Conservation (phyloP, 495 filamentous ascomycete species). For the Tuber umbilicatum region DNA sequence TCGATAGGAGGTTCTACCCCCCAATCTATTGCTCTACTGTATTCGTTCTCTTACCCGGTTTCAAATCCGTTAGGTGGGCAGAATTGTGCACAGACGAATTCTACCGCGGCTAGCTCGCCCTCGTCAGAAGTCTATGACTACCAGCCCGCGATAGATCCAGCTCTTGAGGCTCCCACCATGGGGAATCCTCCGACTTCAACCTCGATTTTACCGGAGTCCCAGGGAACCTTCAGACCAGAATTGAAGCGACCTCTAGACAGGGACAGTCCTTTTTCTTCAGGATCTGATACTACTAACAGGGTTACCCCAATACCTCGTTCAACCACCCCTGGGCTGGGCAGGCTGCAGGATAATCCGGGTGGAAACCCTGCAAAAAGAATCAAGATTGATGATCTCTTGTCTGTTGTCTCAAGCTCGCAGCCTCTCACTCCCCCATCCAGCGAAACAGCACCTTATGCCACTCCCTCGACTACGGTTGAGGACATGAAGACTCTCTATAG, state of each 20-base stretch:
- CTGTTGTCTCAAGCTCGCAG: slow-evolving; percentile 33
- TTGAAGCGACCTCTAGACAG: slow-evolving; percentile 37
- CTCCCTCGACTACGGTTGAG: slow-evolving; percentile 31
- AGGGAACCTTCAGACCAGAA: slow-evolving; percentile 34
- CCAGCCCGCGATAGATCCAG: slow-evolving; percentile 65
- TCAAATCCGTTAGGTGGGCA: slow-evolving; percentile 48
- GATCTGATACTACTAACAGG: slow-evolving; percentile 34
- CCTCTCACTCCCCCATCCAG: slow-evolving; percentile 41
- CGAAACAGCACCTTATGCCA: slow-evolving; percentile 31
- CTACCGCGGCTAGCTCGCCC: slow-evolving; percentile 36
- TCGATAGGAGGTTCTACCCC: slow-evolving; percentile 35
- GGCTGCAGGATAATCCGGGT: slow-evolving; percentile 29
- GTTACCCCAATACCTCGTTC: slow-evolving; percentile 38
- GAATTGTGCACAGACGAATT: slow-evolving; percentile 33
- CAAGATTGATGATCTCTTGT: slow-evolving; percentile 41
- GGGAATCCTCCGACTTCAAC: slow-evolving; percentile 34
- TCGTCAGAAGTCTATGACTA: slow-evolving; percentile 55
- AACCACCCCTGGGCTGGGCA: slow-evolving; percentile 24
- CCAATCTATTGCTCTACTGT: slow-evolving; percentile 29
- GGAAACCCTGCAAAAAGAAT: slow-evolving; percentile 39
- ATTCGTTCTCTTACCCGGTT: slow-evolving; percentile 37
- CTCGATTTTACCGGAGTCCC: slow-evolving; percentile 31
- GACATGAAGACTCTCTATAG: slow-evolving; percentile 33
- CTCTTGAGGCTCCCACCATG: slow-evolving; percentile 50
- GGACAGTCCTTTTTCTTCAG: slow-evolving; percentile 39